Evolutionary conservation across 108 stramenopile species (phyloP), one percentile per base, ranked within the genome.

Genomic region (Seminavis robusta): DNA sequence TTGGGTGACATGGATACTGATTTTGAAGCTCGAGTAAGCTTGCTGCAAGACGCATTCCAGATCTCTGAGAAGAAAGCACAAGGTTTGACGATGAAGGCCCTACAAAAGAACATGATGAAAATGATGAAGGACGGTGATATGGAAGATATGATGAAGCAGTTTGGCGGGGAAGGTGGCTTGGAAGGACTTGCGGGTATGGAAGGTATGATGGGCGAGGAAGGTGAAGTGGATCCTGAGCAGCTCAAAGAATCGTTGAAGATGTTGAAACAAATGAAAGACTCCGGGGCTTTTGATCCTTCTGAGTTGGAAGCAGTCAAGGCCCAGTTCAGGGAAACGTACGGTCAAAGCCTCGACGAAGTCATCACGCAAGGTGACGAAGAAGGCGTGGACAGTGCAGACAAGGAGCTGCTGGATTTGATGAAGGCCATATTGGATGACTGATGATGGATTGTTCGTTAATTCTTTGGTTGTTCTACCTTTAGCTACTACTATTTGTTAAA

Each of bases 91-190:
- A 87, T 86, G 67, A 90, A 90, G 71, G 76, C 78, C 25, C 73
- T 88, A 71, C 89, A 90, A 75, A 85, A 90, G 45, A 81, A 79
- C 61, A 74, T 90, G 83, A 86, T 88, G 88, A 74, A 90, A 23
- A 65, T 81, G 64, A 79, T 92, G 80, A 92, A 92, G 59, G 63
- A 71, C 43, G 81, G 76, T 8, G 52, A 69, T n/a, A 85, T 93
- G 83, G 80, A 85, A 42, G 82, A 90, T 23, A 85, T 88, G 86
- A 83, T 93, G 86, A 66, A 67, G 47, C n/a, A n/a, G n/a, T n/a
- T n/a, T n/a, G n/a, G n/a, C n/a, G 74, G 71, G 15, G 69, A 86
- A 74, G 82, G 66, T 27, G 78, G 80, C 7, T 49, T 58, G 59
- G 76, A 58, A 38, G 84, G 79, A 9, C 65, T 80, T 64, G 65